Base-by-base conservation (phyloP, 257 asterid genomes). In the Cinchona pubescens region DNA sequence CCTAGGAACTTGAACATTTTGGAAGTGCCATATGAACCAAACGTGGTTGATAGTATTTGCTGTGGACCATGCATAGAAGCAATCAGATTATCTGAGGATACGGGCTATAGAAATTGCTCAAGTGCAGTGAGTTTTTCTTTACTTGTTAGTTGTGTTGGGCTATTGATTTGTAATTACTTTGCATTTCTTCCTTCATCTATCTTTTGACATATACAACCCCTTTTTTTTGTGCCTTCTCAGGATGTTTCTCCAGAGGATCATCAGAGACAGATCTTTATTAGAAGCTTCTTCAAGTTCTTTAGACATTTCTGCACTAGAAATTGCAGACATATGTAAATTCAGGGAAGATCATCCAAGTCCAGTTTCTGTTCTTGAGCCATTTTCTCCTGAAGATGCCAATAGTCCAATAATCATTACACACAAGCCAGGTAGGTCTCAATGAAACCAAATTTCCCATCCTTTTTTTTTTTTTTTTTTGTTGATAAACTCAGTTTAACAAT, bases 311-410 rank as follows among this genome's bases (percentile, higher is more conserved):
- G 82, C 78, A 55, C 72, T 82, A 43, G 79, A 85, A 60, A 40
- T 38, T 66, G 82, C 72, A 30, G 79, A 84, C 63, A 72, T 72
- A 74, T 69, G 71, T 62, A 90, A 87, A 73, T 75, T 82, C 80
- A 88, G 83, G 84, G 93, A 82, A 79, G 96, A 88, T 78, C 88
- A 86, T 77, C 87, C 74, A 67, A 93, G 96, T 85, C 98, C 98
- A 11, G 87, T 88, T 69, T 93, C 98, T 56, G 98, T 93, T 19
- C 89, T 93, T 4, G 96, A 88, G 67, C 88, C 89, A 35, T 83
- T 83, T 80, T 90, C 82, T 78, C 42, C 70, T 42, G 96, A 91
- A 60, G 89, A 87, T 66, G 56, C 74, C 53, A 73, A 74, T 78
- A 87, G 91, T 65, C 94, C 97, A 51, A 85, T 81, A 42, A 75